Evolutionary conservation across 202 grass and related monocot species (phyloP), one percentile per base, ranked within the genome.

Genomic region (Hordeum pubiflorum): DNA sequence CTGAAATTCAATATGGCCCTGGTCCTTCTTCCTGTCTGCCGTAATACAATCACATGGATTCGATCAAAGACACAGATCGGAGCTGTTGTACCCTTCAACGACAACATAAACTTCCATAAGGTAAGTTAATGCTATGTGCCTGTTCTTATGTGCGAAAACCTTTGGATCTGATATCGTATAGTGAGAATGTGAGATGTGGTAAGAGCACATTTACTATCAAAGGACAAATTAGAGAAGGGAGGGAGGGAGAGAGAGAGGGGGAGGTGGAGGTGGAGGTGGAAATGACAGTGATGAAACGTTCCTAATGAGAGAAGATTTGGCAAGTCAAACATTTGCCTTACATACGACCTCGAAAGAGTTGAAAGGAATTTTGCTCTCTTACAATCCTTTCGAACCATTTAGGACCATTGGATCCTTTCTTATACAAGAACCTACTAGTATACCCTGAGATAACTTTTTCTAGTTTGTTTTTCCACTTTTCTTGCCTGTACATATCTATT

Each of bases 91-190:
- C 94, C 94, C 74, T 97, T 97, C 83, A 91, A 97, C 58, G 94
- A 97, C 83, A 97, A 97, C 57, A 93, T 94, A 77, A 97, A 97
- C 71, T 97, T 97, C 40, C 94, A 97, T 74, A 97, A 94, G 87
- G 94, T 91, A 85, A 71, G 40, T 14, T 48, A 46, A 46, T 71
- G 17, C 3, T 46, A 40, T 68, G 40, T 18, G 48, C 39, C 41
- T 9, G 22, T 13, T 48, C 46, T 70, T 26, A 27, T 46, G 67
- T 13, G 39, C 12, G 46, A 50, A 50, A 50, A 50, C 15, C 39
- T 44, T 6, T 3, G 1, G 6, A 29, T 50, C 69, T 50, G 69
- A 72, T 72, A 29, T 72, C 4, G 3, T 72, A 72, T 50, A 18
- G 69, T 72, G 69, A 72, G 41, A 31, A 50, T 50, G 46, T 50